Evolutionary conservation across 1,284 basidiomycete species (phyloP), one percentile per base, ranked within the genome.

Genomic region (Pseudomicrostroma phylloplanum): DNA sequence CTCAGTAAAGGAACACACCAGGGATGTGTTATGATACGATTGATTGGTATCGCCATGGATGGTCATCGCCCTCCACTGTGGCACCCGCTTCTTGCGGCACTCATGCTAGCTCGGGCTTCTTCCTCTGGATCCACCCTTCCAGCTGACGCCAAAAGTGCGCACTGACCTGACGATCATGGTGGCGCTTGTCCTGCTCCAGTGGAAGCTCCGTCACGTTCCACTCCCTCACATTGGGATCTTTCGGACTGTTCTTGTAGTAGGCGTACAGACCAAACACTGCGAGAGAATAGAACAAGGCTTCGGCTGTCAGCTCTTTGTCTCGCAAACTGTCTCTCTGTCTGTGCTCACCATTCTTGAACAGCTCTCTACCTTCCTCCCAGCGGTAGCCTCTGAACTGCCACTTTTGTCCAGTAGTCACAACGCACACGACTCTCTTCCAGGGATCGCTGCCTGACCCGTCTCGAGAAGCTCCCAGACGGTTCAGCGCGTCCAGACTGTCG

Each of bases 381-480:
- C 92, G 92, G 82, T 97, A 98, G 36, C 89, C 88, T 68, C 89
- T 86, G 82, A 98, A 98, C 80, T 97, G 94, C 94, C 94, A 98
- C 56, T 88, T 87, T 73, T 97, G 94, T 1, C 94, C 94, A 0
- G 92, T 97, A 1, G 94, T 97, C 84, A 96, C 88, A 12, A 98
- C 94, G 70, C 91, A 94, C 3, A 96, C 88, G 6, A 98, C 96
- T 25, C 94, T 85, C 65, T 94, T 91, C 85, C 85, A 73, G 11
- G 66, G 69, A 57, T 78, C 76, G 19, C 61, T 56, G 2, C 64
- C 59, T 15, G 65, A 62, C 11, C 66, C 64, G 17, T 61, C 40
- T 46, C 58, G 23, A 3, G 30, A 36, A 30, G 62, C 12, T 56
- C 62, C 19, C 71, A 96, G 91, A 80, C 96, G 93, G 54, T 86